Evolutionary conservation across 2,329 filamentous ascomycete genomes (phyloP).

Genomic region (Fusarium sp.): DNA sequence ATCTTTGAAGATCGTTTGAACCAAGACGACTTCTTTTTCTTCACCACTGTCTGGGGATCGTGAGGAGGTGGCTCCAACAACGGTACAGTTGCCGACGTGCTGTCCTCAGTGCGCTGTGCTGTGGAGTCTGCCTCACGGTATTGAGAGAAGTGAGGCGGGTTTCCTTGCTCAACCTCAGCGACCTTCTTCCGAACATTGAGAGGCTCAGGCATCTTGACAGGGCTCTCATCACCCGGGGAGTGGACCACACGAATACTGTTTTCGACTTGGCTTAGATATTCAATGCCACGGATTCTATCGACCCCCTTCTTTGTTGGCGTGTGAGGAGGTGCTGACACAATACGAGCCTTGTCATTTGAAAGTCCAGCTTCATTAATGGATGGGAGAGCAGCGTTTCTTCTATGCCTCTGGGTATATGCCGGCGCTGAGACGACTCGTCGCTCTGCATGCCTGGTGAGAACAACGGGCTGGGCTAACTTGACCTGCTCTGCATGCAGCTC

Average conservation of each 20-base stretch:
- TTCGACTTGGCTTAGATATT: constrained; percentile 57
- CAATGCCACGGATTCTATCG: constrained; percentile 52
- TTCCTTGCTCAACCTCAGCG: constrained; percentile 36
- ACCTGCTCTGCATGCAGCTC: constrained; percentile 41
- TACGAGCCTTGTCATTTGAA: constrained; percentile 52
- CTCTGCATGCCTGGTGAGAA: constrained; percentile 50
- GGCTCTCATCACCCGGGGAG: constrained; percentile 54
- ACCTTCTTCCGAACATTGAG: constrained; percentile 55
- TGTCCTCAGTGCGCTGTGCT: constrained; percentile 9
- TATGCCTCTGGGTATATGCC: constrained; percentile 53
- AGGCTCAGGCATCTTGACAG: constrained; percentile 50
- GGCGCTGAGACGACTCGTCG: constrained; percentile 63
- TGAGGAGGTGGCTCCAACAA: constrained; percentile 24
- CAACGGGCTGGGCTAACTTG: constrained; percentile 45
- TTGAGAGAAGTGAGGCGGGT: constrained; percentile 30
- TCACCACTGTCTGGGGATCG: constrained; percentile 33
- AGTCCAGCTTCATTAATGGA: constrained; percentile 58
- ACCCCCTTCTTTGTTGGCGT: constrained; percentile 44
- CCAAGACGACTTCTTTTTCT: constrained; percentile 61
- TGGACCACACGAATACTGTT: constrained; percentile 66
- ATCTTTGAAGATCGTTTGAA: constrained; percentile 59
- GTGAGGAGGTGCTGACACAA: constrained; percentile 58
- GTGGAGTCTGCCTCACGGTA: constrained; percentile 23
- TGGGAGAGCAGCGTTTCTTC: constrained; percentile 54
- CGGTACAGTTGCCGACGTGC: constrained; percentile 17